Base-by-base conservation (phyloP, 2,329 filamentous ascomycete species). In the Daldinia eschscholtzii region DNA sequence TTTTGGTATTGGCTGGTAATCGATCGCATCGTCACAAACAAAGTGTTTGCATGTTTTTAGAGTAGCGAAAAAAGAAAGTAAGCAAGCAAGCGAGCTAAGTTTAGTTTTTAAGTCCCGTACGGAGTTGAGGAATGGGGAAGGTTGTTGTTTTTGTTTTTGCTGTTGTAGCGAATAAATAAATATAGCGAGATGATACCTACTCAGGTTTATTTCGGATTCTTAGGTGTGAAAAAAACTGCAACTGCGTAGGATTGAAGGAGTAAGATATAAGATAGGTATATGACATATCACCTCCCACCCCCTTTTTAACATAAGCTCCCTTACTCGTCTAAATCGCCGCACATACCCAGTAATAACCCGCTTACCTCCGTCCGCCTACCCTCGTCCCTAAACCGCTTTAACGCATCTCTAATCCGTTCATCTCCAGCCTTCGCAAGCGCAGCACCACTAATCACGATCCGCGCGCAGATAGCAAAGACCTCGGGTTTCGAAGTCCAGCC, bases 401-500 rank as follows among this genome's bases (percentile, higher is more conserved):
- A 26, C 60, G 69, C 76, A 18, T 70, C 65, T 26, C 41, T 13
- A 26, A 76, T 50, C 20, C 61, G 68, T 6, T 4, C 23, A 41
- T 72, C 56, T 2, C 61, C 39, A 7, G 44, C 28, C 4, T 15
- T 53, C n/a, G 57, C 65, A 63, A 87, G 67, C 5, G 81, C 78
- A 20, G 76, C 76, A 0, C 80, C 82, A 28, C 79, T 76, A 2
- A 81, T 73, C n/a, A 86, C 52, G n/a, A 87, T 74, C 13, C 83
- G 80, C 4, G 83, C 81, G 53, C 86, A 87, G 46, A 92, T 80
- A 2, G 86, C 84, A 77, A 94, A 95, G 0, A 90, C 87, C 33
- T 89, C 87, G 0, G 89, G 85, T 63, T 90, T 89, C 1, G 90
- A 90, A 1, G 87, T 87, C 89, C 91, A 94, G 6, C 93, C 92